phyloP scores from a whole-genome alignment of 202 grass and related monocot genomes.

The Dendrocalamus latiflorus region DNA sequence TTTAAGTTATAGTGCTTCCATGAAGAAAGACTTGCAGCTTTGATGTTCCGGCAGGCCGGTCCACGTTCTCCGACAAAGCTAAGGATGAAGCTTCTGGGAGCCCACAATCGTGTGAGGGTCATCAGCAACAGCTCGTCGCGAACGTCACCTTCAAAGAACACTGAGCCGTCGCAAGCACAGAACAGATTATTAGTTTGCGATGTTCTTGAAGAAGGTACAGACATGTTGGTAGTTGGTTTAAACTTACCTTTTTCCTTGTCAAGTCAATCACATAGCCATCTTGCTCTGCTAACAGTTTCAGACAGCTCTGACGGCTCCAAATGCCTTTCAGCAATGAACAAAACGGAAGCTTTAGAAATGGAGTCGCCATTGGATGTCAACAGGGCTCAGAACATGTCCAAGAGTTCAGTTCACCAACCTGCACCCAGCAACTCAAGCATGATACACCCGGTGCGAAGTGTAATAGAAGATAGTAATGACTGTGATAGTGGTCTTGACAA shows the following conservation, averaged over 20 bases:
- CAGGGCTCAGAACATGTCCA: slow-evolving; percentile 38
- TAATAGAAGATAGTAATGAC: slow-evolving; percentile 58
- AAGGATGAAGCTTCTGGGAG: slow-evolving; percentile 76
- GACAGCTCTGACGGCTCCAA: slow-evolving; percentile 50
- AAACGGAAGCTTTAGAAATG: slow-evolving; percentile 15
- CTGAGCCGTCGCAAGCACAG: slow-evolving; percentile 42
- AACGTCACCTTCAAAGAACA: slow-evolving; percentile 66
- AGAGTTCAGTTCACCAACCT: slow-evolving; percentile 37
- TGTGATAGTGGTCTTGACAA: slow-evolving; percentile 57
- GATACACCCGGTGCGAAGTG: slow-evolving; percentile 63
- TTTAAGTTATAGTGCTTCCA: background rate
- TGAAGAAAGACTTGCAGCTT: background rate
- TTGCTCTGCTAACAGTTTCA: slow-evolving; percentile 29
- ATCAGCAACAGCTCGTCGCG: slow-evolving; percentile 59
- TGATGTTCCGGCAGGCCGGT: slow-evolving; percentile 50
- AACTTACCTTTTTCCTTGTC: background rate
- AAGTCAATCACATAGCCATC: slow-evolving; percentile 1
- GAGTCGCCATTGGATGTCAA: slow-evolving; percentile 16
- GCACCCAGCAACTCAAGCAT: slow-evolving; percentile 56
- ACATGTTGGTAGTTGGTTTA: background rate
- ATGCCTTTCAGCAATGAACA: slow-evolving; percentile 19
- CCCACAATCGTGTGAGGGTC: slow-evolving; percentile 55
- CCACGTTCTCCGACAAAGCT: slow-evolving; percentile 89
- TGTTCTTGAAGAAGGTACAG: slow-evolving; percentile 63
- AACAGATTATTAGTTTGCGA: slow-evolving; percentile 62